Percentiles rank a stretch among this genome's conserved stretches.
Conservation (phyloP, 2,329 filamentous ascomycete genomes). For the Zymoseptoria brevis region DNA sequence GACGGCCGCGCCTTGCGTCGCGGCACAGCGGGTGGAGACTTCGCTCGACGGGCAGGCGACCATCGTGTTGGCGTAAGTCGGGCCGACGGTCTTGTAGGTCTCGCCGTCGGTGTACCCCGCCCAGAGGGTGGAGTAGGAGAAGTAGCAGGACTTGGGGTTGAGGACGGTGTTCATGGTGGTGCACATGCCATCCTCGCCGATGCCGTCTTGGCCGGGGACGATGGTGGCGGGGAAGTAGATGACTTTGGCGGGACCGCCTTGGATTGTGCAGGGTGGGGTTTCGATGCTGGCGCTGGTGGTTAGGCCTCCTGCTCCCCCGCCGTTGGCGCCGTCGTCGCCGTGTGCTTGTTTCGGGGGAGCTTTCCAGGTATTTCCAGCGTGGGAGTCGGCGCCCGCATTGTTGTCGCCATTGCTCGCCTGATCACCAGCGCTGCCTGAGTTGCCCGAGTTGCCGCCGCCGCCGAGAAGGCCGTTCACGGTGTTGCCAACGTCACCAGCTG, state of each 20-base stretch:
- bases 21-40: slow-evolving; percentile 17
- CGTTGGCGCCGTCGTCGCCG: background rate
- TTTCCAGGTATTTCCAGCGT: background rate
- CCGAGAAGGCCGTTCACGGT: background rate
- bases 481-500: background rate
- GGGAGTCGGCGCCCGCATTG: background rate
- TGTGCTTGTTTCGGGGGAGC: background rate
- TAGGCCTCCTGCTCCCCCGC: background rate
- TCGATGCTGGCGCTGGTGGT: background rate
- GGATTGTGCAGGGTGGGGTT: slow-evolving; percentile 15
- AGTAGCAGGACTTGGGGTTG: slow-evolving; percentile 9
- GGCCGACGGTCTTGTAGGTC: slow-evolving; percentile 12
- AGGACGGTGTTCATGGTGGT: slow-evolving; percentile 5
- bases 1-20: background rate
- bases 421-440: background rate
- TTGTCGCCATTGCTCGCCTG: slow-evolving; percentile 1
- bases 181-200: background rate
- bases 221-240: slow-evolving; percentile 19
- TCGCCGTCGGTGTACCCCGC: slow-evolving; percentile 7
- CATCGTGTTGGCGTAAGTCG: slow-evolving; percentile 19
- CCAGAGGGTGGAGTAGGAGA: slow-evolving; percentile 7
- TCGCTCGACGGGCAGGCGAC: slow-evolving; percentile 16
- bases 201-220: background rate
- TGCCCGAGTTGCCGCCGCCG: background rate
- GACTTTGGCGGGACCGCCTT: slow-evolving; percentile 19